Percentiles rank a stretch among this genome's conserved stretches.
Evolutionary conservation across 1,284 basidiomycete genomes (phyloP).

Genomic region (Mycocalia duriaeana): DNA sequence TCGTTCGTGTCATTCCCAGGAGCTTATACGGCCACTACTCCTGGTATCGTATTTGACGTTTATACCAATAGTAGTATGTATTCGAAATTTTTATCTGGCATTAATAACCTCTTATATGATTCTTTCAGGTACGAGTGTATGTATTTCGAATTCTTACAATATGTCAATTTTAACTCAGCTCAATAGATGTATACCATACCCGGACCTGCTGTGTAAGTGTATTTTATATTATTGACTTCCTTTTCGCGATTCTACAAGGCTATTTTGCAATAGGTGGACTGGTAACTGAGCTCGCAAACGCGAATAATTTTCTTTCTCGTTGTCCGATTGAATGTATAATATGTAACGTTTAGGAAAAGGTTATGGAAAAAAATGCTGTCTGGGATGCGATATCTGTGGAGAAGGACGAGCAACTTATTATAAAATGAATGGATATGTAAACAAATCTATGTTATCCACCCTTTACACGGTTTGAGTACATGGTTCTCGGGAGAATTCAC

Average conservation of each 20-base stretch:
- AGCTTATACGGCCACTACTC: conserved; percentile 42
- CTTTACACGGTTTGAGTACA: too few species aligned
- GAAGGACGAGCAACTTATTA: too few species aligned
- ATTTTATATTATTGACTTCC: not conserved
- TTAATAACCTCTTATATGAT: not conserved
- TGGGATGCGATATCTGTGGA: too few species aligned
- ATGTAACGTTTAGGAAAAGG: too few species aligned
- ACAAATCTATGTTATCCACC: too few species aligned
- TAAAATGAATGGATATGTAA: too few species aligned
- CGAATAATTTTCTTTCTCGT: too few species aligned
- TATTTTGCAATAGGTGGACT: too few species aligned
- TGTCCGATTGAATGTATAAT: too few species aligned
- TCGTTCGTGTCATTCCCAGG: conserved; percentile 50
- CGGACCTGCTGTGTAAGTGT: conserved; percentile 5
- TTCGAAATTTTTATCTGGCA: not conserved
- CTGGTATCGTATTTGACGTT: conserved; percentile 37
- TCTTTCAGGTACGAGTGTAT: conserved; percentile 1
- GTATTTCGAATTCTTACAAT: not conserved
- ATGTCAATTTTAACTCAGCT: not conserved
- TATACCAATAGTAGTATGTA: conserved; percentile 29
- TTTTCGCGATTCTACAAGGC: not conserved
- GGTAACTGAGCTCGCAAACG: too few species aligned
- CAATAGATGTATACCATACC: conserved; percentile 4
- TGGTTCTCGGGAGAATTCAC: too few species aligned
- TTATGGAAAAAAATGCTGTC: too few species aligned